Conservation (phyloP, 306 rosid genomes). For the Lupinus albus region DNA sequence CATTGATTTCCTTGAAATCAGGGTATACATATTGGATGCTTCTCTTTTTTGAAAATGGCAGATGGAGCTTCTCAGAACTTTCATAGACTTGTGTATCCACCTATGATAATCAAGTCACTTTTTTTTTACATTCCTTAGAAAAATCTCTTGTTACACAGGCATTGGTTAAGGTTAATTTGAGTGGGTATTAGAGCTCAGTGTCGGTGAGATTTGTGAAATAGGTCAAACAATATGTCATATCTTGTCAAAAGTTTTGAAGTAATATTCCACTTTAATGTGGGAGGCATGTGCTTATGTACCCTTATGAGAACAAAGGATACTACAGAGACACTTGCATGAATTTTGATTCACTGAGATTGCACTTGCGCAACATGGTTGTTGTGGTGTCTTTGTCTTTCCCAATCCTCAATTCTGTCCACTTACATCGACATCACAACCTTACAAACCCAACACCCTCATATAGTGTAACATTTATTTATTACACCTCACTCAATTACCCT, state of each 20-base stretch:
- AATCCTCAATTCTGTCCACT: constrained; percentile 6
- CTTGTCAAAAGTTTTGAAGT: constrained; percentile 30
- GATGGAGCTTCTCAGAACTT: too few species aligned
- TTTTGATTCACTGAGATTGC: background rate
- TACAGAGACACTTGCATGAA: constrained; percentile 1
- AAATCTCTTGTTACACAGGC: too few species aligned
- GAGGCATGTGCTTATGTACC: constrained; percentile 37
- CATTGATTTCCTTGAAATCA: too few species aligned
- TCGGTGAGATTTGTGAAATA: constrained; percentile 37
- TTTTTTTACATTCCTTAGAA: too few species aligned
- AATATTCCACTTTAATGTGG: constrained; percentile 21
- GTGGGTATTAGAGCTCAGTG: constrained; percentile 19
- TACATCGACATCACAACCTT: constrained; percentile 17
- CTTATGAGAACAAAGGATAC: constrained; percentile 15
- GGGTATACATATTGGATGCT: too few species aligned
- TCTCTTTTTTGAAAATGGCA: too few species aligned
- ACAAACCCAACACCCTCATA: background rate
- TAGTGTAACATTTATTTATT: background rate
- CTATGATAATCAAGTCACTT: too few species aligned
- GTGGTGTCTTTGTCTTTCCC: constrained; percentile 38
- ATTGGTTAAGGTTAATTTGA: too few species aligned
- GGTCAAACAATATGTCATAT: constrained; percentile 42
- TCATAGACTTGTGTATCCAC: too few species aligned
- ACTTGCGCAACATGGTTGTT: constrained; percentile 38
- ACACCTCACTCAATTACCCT: background rate